These are phyloP conservation scores for Protoeuglena noctilucae DNA, from an alignment of 139 green algal species.

Conservation along the genomic window DNA sequence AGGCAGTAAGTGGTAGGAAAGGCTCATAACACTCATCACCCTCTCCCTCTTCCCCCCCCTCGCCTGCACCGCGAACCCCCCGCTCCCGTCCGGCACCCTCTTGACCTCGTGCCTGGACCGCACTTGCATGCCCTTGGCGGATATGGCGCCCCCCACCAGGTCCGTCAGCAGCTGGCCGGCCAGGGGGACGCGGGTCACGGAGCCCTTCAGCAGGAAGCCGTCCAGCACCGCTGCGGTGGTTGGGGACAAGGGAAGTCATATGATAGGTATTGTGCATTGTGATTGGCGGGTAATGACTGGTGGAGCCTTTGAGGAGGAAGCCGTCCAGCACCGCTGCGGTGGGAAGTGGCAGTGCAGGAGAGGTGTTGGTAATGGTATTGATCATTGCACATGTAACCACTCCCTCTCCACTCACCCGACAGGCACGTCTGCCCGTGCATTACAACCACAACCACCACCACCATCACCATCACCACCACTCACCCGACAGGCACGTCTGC, in stretches of 20 bases:
- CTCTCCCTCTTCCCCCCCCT: too few relatives aligned
- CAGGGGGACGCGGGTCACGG: conserved; percentile 40
- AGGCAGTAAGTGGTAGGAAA: too few relatives aligned
- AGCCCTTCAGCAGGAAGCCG: conserved; percentile 78
- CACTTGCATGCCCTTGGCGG: conserved; percentile 32
- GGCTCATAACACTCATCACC: too few relatives aligned
- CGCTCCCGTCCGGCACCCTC: conserved; percentile 29
- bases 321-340: conserved; percentile 76
- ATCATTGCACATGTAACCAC: too few relatives aligned
- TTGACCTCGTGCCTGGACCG: conserved; percentile 61
- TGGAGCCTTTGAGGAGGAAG: conserved; percentile 72
- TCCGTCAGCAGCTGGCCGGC: conserved; percentile 51
- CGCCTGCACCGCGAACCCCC: conserved; percentile 53
- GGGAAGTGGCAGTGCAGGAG: too few relatives aligned
- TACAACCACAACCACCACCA: conserved; percentile 72
- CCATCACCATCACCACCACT: too few relatives aligned
- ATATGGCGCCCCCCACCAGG: conserved; percentile 16
- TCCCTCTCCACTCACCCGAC: too few relatives aligned
- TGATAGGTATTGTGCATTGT: too few relatives aligned
- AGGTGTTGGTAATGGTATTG: too few relatives aligned
- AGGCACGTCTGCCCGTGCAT: conserved; percentile 34
- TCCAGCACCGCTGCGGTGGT: conserved; percentile 65
- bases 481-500: too few relatives aligned
- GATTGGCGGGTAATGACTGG: too few relatives aligned
- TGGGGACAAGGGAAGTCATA: too few relatives aligned